Evolutionary conservation across 495 filamentous ascomycete species (phyloP).

Genomic region (Aspergillus campestris): DNA sequence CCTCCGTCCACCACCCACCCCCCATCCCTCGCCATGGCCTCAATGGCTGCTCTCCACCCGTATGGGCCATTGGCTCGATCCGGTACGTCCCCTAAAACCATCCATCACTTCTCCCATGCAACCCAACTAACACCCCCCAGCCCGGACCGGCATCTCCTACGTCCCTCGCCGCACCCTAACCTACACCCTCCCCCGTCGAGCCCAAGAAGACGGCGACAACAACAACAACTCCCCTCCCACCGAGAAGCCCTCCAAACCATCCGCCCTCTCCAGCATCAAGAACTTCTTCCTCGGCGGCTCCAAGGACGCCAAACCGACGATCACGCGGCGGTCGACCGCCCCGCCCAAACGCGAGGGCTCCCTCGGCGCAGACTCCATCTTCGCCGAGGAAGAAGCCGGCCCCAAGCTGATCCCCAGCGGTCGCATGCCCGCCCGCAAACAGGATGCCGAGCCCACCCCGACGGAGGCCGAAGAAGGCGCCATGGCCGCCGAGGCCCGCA

Average conservation of each 20-base stretch:
- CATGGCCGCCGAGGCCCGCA: constrained; percentile 25
- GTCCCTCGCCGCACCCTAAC: constrained; percentile 35
- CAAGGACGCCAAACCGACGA: constrained; percentile 19
- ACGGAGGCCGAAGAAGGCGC: constrained; percentile 9
- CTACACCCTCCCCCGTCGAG: constrained; percentile 25
- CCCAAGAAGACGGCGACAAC: constrained; percentile 18
- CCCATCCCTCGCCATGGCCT: constrained; percentile 24
- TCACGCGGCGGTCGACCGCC: constrained; percentile 19
- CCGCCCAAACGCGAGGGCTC: constrained; percentile 28
- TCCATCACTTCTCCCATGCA: not conserved
- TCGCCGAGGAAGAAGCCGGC: constrained; percentile 27
- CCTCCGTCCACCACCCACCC: not conserved
- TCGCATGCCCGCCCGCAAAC: constrained; percentile 19
- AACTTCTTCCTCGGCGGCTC: constrained; percentile 29
- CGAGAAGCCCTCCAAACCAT: constrained; percentile 9
- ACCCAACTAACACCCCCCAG: constrained; percentile 11
- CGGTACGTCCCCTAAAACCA: constrained; percentile 17
- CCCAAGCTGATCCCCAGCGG: constrained; percentile 19
- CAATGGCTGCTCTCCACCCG: constrained; percentile 29
- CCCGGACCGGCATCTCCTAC: constrained; percentile 29
- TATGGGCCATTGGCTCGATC: constrained; percentile 36
- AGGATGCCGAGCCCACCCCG: constrained; percentile 5
- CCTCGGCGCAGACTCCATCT: constrained; percentile 34
- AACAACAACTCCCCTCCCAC: constrained; percentile 3
- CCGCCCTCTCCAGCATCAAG: constrained; percentile 28